A percentile compares a stretch with the other conserved stretches of the same genome.
Conservation (phyloP, 768 basidiomycete species). For the Termitomyces sp. region DNA sequence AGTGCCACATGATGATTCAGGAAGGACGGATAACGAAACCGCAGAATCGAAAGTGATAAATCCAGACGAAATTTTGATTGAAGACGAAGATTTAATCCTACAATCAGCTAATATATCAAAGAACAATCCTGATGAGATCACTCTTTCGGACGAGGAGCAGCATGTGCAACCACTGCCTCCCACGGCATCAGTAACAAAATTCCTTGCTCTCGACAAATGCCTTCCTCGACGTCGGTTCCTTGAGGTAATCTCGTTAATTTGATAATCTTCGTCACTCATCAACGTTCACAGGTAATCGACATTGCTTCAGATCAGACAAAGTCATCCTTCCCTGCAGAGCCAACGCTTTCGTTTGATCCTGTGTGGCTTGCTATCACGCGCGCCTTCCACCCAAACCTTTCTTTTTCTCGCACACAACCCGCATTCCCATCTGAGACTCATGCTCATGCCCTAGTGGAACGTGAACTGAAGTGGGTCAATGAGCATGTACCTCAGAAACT, state of each 20-base stretch:
- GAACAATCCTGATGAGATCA: slow-evolving; percentile 33
- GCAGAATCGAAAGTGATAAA: not conserved
- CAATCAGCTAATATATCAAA: not conserved
- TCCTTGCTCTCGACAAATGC: slow-evolving; percentile 91
- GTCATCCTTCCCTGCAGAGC: slow-evolving; percentile 8
- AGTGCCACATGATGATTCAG: slow-evolving; percentile 35
- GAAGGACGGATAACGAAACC: not conserved
- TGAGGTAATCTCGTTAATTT: slow-evolving; percentile 46
- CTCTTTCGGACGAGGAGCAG: slow-evolving; percentile 41
- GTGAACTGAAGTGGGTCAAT: slow-evolving; percentile 64
- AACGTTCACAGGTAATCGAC: slow-evolving; percentile 60
- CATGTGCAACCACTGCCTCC: slow-evolving; percentile 20
- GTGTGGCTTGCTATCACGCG: slow-evolving; percentile 94
- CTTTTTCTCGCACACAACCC: slow-evolving; percentile 40
- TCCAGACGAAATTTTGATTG: slow-evolving; percentile 37
- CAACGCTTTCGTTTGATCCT: slow-evolving; percentile 66
- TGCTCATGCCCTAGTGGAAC: slow-evolving; percentile 46
- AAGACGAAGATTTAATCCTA: slow-evolving; percentile 38
- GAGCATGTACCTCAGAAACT: slow-evolving; percentile 41
- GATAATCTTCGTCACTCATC: not conserved
- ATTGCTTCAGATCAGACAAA: slow-evolving; percentile 22
- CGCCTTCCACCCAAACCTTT: slow-evolving; percentile 78
- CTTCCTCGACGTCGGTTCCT: slow-evolving; percentile 70
- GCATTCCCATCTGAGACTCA: slow-evolving; percentile 55
- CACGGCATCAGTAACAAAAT: slow-evolving; percentile 48